Conservation (phyloP, 75 land plant genomes). For the Pinus tabuliformis region DNA sequence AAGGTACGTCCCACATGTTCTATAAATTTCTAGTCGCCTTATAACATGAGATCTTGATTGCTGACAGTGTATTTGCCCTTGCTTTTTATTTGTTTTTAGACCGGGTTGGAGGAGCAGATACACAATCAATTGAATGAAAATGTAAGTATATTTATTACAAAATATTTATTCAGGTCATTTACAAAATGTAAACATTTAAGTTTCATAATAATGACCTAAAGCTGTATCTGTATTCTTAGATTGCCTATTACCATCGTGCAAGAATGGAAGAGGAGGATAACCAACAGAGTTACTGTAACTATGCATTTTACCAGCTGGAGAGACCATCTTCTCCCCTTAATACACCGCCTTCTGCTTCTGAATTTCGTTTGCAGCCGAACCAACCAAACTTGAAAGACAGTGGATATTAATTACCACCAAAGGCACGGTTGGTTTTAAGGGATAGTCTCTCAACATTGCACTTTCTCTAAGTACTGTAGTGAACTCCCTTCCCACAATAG, state of each 20-base stretch:
- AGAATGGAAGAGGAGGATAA: background rate
- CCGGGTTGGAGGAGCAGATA: too few relatives aligned
- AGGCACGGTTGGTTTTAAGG: background rate
- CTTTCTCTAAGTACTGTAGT: too few relatives aligned
- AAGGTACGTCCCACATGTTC: background rate
- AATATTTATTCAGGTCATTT: background rate
- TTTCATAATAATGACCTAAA: background rate
- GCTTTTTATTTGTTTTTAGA: too few relatives aligned
- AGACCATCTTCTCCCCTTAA: background rate
- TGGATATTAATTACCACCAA: background rate
- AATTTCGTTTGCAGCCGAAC: slow-evolving; percentile 4
- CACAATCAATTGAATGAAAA: too few relatives aligned
- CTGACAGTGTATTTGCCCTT: too few relatives aligned
- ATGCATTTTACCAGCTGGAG: background rate
- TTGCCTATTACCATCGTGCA: background rate
- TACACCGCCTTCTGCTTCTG: background rate
- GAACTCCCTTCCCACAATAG: too few relatives aligned
- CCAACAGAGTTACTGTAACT: background rate
- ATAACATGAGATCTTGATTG: too few relatives aligned
- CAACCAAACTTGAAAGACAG: slow-evolving; percentile 8
- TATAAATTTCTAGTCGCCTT: background rate
- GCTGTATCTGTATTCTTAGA: background rate
- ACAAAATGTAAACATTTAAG: background rate
- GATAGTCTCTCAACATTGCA: too few relatives aligned
- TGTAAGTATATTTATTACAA: background rate